A percentile compares a stretch with the other conserved stretches of the same genome.
Evolutionary conservation across 257 asterid genomes (phyloP).

Genomic region (Solanum pimpinellifolium): DNA sequence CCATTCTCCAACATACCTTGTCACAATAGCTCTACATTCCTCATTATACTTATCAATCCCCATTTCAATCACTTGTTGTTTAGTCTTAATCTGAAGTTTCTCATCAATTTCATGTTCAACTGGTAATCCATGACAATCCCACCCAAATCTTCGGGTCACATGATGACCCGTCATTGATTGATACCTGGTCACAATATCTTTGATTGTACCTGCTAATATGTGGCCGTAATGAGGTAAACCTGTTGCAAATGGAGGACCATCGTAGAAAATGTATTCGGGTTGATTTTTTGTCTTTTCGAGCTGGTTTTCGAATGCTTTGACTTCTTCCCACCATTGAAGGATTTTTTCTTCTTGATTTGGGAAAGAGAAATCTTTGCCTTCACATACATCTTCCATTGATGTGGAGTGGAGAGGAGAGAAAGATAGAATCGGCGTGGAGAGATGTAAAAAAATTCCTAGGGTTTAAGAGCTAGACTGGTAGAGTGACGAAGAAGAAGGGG

Average conservation of each 20-base stretch:
- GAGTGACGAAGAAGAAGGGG: background rate
- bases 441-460: slow-evolving; percentile 8
- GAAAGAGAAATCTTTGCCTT: slow-evolving; percentile 85
- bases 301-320: slow-evolving; percentile 79
- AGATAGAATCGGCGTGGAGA: background rate
- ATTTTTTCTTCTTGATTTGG: slow-evolving; percentile 66
- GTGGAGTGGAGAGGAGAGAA: background rate
- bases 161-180: slow-evolving; percentile 95
- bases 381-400: slow-evolving; percentile 82
- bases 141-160: slow-evolving; percentile 89
- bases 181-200: slow-evolving; percentile 85
- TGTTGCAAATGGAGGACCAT: slow-evolving; percentile 98
- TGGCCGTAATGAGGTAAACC: slow-evolving; percentile 98
- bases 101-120: slow-evolving; percentile 89
- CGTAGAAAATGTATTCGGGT: slow-evolving; percentile 88
- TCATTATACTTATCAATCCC: slow-evolving; percentile 85
- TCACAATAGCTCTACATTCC: slow-evolving; percentile 77
- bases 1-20: slow-evolving; percentile 90
- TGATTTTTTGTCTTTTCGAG: slow-evolving; percentile 45
- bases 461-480: slow-evolving; percentile 8
- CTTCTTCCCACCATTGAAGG: slow-evolving; percentile 59
- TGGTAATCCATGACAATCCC: slow-evolving; percentile 98
- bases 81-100: slow-evolving; percentile 48
- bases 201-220: slow-evolving; percentile 87
- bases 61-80: slow-evolving; percentile 65